Evolutionary conservation across 225 moss, liverwort and hornwort species (phyloP), one percentile per base, ranked within the genome.

Genomic region (Pleurozium schreberi): DNA sequence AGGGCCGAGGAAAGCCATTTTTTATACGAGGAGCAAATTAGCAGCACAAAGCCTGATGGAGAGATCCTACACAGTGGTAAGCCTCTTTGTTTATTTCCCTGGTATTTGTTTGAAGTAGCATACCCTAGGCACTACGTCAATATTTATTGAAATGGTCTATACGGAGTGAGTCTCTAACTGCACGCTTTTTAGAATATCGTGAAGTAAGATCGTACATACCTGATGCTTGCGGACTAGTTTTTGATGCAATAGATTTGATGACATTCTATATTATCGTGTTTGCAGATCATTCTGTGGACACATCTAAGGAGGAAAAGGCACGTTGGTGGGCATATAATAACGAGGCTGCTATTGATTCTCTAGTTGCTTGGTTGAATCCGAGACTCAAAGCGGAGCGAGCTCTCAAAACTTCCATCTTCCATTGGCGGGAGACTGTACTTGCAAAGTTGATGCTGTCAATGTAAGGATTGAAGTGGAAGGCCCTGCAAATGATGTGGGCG

Each of bases 301-400:
- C 58, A 45, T 71, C 19, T 76, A 90, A 67, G 73, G 88, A 88
- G 91, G 83, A 87, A 67, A 91, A 83, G 87, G 75, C 87, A 81
- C 89, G 84, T 55, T 99, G 99, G 99, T 95, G 88, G 91, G 80
- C 90, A 22, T 99, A 97, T 84, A 92, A 88, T 38, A 90, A 61
- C 55, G 93, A 93, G 77, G 88, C 89, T 52, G 89, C 90, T 63
- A 82, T 99, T 25, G 96, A 96, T 90, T 94, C 94, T 81, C 91
- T 99, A 77, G 84, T 97, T 89, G 91, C 92, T 77, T 96, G 99
- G 96, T 89, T 99, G 91, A 93, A 89, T 87, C 92, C 95, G 75
- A 93, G 86, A 84, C 93, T 94, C 40, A 88, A 88, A 67, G 91
- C 90, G 90, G 99, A 99, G 87, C 92, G 77, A 85, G 91, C 94